Evolutionary conservation across 116 monocot genomes (phyloP).

Genomic region (Papilionanthe hybrid): DNA sequence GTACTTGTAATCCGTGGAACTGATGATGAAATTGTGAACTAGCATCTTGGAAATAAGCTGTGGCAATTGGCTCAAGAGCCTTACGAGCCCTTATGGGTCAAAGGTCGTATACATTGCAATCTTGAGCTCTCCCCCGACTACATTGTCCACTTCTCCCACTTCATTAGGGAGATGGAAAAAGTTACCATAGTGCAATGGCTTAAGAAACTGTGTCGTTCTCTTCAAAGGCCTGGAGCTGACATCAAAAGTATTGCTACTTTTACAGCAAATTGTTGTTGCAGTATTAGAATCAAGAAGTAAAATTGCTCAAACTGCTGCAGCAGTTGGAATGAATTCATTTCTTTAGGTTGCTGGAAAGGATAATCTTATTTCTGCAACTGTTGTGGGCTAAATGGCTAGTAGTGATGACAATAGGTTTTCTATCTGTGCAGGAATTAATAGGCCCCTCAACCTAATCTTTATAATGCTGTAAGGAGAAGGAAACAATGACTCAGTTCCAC

Average conservation of each 20-base stretch:
- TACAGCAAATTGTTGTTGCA: conserved; percentile 37
- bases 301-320: conserved; percentile 26
- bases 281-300: conserved; percentile 35
- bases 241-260: conserved; percentile 38
- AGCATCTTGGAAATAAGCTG: conserved; percentile 48
- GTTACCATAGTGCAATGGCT: conserved; percentile 37
- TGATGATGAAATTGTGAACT: conserved; percentile 68
- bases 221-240: neutral
- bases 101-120: conserved; percentile 70
- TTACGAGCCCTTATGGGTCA: conserved; percentile 75
- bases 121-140: conserved; percentile 64
- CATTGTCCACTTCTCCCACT: conserved; percentile 47
- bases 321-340: neutral
- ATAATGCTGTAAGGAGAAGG: neutral
- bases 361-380: neutral
- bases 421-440: neutral
- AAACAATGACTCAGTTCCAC: neutral
- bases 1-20: conserved; percentile 84
- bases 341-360: neutral
- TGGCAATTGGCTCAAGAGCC: conserved; percentile 58
- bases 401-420: neutral
- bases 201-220: conserved; percentile 35
- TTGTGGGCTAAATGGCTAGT: neutral
- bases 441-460: neutral
- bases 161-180: conserved; percentile 54